Percentiles rank a stretch among this genome's conserved stretches.
phyloP scores from a whole-genome alignment of 1,284 basidiomycete genomes.

The Taiwanofungus camphoratus region DNA sequence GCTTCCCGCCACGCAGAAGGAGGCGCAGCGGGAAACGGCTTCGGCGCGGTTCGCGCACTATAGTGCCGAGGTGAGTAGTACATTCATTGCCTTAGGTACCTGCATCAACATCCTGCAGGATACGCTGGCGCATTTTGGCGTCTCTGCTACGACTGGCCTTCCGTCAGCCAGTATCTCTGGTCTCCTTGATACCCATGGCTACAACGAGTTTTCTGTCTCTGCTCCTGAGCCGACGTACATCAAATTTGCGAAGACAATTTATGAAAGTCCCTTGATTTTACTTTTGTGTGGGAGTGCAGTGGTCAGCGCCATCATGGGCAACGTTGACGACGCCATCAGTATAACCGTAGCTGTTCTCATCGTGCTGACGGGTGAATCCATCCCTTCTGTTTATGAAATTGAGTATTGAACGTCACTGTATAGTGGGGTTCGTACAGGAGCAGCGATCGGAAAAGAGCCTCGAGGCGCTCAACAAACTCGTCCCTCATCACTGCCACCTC shows the following conservation, averaged over 20 bases:
- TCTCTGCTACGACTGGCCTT: slow-evolving; percentile 60
- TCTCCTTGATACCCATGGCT: slow-evolving; percentile 71
- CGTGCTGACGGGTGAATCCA: slow-evolving; percentile 76
- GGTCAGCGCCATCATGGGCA: slow-evolving; percentile 88
- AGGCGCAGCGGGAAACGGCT: slow-evolving; percentile 28
- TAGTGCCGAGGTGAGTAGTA: slow-evolving; percentile 44
- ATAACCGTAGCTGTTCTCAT: slow-evolving; percentile 93
- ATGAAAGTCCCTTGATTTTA: slow-evolving; percentile 89
- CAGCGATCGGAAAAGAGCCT: slow-evolving; percentile 91
- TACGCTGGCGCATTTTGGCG: slow-evolving; percentile 60
- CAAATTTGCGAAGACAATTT: slow-evolving; percentile 92
- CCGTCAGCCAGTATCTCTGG: slow-evolving; percentile 55
- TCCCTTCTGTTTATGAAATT: background rate
- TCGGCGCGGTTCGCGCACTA: slow-evolving; percentile 29
- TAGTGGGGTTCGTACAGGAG: slow-evolving; percentile 96
- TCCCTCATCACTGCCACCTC: slow-evolving; percentile 93
- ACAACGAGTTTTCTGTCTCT: slow-evolving; percentile 93
- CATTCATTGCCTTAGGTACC: background rate
- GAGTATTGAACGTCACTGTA: background rate
- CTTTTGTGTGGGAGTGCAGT: slow-evolving; percentile 84
- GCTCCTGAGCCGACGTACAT: slow-evolving; percentile 74
- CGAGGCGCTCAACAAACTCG: slow-evolving; percentile 93
- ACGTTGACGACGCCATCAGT: slow-evolving; percentile 90
- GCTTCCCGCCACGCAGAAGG: slow-evolving; percentile 27
- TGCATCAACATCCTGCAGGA: slow-evolving; percentile 41